Percentiles rank a stretch among this genome's conserved stretches.
phyloP scores from a whole-genome alignment of 177 flowering plant species.

The Vitis hybrid region DNA sequence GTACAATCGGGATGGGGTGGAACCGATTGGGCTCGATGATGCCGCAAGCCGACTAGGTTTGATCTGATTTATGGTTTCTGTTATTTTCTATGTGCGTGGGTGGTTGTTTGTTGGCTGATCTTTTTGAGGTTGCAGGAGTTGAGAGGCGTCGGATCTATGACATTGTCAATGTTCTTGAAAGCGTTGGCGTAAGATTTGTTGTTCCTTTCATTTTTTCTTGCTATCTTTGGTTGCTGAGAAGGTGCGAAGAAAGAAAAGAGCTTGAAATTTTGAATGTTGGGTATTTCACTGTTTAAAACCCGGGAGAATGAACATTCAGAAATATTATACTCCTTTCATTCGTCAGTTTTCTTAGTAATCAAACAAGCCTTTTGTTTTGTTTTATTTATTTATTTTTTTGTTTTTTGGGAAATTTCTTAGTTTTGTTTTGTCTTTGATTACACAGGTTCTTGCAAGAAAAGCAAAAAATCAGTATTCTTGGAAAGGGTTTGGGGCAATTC shows the following conservation, averaged over 20 bases:
- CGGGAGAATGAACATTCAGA: no score
- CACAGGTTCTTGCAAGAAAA: constrained; percentile 75
- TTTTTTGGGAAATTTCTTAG: background rate
- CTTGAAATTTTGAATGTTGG: no score
- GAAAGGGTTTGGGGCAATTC: constrained; percentile 86
- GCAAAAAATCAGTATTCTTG: constrained; percentile 86
- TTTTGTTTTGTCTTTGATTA: background rate
- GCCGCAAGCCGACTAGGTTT: constrained; percentile 65
- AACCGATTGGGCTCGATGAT: constrained; percentile 74
- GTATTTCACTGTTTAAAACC: no score
- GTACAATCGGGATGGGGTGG: constrained; percentile 72
- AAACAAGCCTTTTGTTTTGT: background rate
- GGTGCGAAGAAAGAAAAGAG: no score
- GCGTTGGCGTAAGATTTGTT: constrained; percentile 72
- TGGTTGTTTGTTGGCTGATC: background rate
- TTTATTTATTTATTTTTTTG: background rate
- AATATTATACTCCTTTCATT: no score
- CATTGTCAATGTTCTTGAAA: constrained; percentile 91
- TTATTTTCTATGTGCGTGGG: background rate
- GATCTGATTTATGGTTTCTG: constrained; percentile 1
- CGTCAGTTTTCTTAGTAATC: background rate
- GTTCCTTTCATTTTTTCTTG: background rate
- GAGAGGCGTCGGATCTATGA: constrained; percentile 97
- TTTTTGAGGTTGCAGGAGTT: constrained; percentile 55
- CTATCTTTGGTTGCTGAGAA: background rate